A percentile compares a stretch with the other conserved stretches of the same genome.
phyloP scores from a whole-genome alignment of 2,329 filamentous ascomycete species.

The Penicillium sp. region DNA sequence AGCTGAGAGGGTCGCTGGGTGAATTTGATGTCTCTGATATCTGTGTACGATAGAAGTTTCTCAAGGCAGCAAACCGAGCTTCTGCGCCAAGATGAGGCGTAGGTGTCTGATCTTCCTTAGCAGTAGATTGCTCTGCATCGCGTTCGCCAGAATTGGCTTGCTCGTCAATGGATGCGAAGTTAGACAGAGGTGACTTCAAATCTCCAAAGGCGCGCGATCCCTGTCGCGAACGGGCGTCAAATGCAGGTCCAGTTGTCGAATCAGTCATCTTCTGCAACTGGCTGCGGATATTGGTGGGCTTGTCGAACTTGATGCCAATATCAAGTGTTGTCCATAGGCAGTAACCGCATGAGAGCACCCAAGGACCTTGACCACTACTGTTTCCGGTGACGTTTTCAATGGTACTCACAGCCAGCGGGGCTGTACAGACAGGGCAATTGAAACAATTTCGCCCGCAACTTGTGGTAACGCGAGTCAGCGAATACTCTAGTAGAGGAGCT shows the following conservation, averaged over 20 bases:
- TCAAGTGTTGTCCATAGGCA: conserved; percentile 93
- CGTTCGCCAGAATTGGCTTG: conserved; percentile 34
- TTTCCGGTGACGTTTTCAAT: conserved; percentile 62
- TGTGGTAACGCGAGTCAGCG: conserved; percentile 19
- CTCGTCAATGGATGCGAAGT: conserved; percentile 44
- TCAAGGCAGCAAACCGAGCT: conserved; percentile 75
- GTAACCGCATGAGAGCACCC: conserved; percentile 83
- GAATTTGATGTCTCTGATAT: conserved; percentile 67
- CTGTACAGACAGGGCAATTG: conserved; percentile 87
- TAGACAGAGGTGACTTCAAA: conserved; percentile 47
- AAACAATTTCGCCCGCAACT: conserved; percentile 95
- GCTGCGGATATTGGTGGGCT: conserved; percentile 80
- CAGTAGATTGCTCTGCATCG: conserved; percentile 38
- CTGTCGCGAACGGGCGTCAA: conserved; percentile 43
- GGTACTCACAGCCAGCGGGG: conserved; percentile 76
- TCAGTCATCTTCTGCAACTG: conserved; percentile 76
- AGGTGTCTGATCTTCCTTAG: conserved; percentile 44
- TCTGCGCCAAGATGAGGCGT: conserved; percentile 62
- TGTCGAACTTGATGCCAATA: conserved; percentile 87
- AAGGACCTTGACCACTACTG: conserved; percentile 62
- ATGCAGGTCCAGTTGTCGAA: conserved; percentile 34
- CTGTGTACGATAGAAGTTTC: conserved; percentile 81
- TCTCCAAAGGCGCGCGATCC: conserved; percentile 47
- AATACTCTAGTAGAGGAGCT: not conserved
- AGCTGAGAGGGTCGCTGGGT: conserved; percentile 60